Evolutionary conservation across 441 rosid species (phyloP).

Genomic region (Gossypium davidsonii): DNA sequence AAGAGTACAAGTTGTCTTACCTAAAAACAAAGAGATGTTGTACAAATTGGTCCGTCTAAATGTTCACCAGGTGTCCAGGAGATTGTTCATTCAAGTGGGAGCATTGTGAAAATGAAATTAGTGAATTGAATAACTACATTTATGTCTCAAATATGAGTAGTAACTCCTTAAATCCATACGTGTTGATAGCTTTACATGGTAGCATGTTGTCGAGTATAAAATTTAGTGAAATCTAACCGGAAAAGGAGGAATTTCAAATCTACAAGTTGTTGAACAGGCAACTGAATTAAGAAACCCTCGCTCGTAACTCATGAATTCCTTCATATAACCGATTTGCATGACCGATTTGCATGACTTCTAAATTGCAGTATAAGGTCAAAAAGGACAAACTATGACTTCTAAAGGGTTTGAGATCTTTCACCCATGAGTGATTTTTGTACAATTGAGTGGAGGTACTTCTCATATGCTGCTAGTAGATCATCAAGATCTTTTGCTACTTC

Average conservation of each 20-base stretch:
- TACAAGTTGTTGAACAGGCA: slow-evolving; percentile 79
- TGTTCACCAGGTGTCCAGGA: slow-evolving; percentile 19
- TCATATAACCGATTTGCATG: slow-evolving; percentile 78
- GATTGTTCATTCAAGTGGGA: slow-evolving; percentile 17
- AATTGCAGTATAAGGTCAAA: slow-evolving; percentile 82
- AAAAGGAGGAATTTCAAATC: slow-evolving; percentile 84
- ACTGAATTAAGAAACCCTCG: slow-evolving; percentile 74
- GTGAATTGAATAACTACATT: slow-evolving; percentile 9
- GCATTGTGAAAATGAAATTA: not conserved
- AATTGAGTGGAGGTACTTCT: slow-evolving; percentile 71
- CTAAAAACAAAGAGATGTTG: slow-evolving; percentile 21
- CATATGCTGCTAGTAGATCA: slow-evolving; percentile 85
- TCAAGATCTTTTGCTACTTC: slow-evolving; percentile 88
- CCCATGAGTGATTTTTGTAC: slow-evolving; percentile 82
- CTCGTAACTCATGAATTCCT: slow-evolving; percentile 77
- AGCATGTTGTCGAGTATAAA: slow-evolving; percentile 53
- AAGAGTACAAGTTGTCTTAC: slow-evolving; percentile 18
- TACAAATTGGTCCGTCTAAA: slow-evolving; percentile 19
- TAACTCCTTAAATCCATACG: slow-evolving; percentile 12
- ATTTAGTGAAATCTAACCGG: slow-evolving; percentile 87
- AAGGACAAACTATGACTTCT: slow-evolving; percentile 63
- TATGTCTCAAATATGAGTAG: slow-evolving; percentile 9
- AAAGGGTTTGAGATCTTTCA: slow-evolving; percentile 71
- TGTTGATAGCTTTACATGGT: slow-evolving; percentile 25
- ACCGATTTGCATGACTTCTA: slow-evolving; percentile 85